These are phyloP conservation scores for Annulohypoxylon maeteangense DNA, from an alignment of 495 filamentous ascomycete species.

Conservation along the genomic window DNA sequence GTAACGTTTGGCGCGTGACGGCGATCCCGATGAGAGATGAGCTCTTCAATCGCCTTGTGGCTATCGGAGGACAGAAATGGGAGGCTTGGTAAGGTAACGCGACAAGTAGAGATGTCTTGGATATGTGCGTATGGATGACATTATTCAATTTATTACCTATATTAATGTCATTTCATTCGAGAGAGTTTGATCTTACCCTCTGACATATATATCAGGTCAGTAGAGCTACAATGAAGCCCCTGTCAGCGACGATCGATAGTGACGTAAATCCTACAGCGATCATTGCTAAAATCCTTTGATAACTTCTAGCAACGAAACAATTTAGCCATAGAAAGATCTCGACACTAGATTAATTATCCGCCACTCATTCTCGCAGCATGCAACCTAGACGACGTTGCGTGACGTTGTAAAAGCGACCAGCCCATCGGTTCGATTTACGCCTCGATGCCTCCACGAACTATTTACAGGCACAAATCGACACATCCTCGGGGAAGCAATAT, in stretches of 20 bases:
- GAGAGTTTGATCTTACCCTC: background rate
- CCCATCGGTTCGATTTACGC: constrained; percentile 1
- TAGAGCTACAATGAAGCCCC: background rate
- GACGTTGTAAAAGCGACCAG: background rate
- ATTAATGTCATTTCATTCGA: background rate
- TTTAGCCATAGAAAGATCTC: background rate
- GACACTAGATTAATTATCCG: background rate
- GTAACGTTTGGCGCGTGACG: constrained; percentile 69
- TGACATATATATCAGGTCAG: background rate
- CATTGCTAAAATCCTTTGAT: background rate
- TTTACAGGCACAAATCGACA: background rate
- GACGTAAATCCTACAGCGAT: background rate
- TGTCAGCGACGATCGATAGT: background rate
- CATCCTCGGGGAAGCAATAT: background rate
- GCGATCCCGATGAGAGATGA: constrained; percentile 81
- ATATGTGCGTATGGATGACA: background rate
- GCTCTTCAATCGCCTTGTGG: constrained; percentile 84
- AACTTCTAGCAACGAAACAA: background rate
- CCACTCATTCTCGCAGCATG: background rate
- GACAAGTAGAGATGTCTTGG: background rate
- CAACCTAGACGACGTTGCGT: background rate
- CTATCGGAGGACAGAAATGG: constrained; percentile 89
- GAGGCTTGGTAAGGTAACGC: constrained; percentile 73
- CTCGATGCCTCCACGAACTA: background rate
- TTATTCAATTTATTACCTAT: background rate